Evolutionary conservation across 1,284 basidiomycete genomes (phyloP).

Genomic region (Butyriboletus appendiculatus): DNA sequence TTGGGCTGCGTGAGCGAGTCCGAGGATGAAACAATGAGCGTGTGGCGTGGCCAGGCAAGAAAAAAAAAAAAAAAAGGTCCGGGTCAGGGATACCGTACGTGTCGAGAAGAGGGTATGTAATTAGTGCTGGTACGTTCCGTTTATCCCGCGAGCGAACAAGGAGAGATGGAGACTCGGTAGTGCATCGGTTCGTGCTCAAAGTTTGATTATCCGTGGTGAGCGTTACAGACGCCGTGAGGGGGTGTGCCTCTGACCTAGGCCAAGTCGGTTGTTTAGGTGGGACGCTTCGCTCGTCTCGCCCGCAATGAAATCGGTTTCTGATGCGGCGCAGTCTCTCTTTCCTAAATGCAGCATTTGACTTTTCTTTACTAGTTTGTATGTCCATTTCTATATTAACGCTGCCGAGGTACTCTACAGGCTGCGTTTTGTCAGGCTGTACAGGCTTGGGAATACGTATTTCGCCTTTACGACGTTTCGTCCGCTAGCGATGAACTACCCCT

Average conservation of each 20-base stretch:
- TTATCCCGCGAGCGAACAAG: slow-evolving; percentile 24
- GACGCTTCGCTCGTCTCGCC: slow-evolving; percentile 15
- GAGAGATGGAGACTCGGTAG: slow-evolving; percentile 15
- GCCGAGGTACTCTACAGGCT: slow-evolving; percentile 24
- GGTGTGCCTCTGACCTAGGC: too few relatives aligned
- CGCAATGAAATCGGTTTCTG: slow-evolving; percentile 22
- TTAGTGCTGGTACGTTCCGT: not conserved
- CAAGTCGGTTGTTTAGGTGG: slow-evolving; percentile 7
- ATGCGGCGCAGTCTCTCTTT: slow-evolving; percentile 26
- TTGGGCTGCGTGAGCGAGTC: too few relatives aligned
- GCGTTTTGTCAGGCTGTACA: slow-evolving; percentile 36
- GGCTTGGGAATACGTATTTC: slow-evolving; percentile 37
- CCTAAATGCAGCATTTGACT: slow-evolving; percentile 30
- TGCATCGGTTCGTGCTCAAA: slow-evolving; percentile 9
- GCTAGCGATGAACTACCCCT: slow-evolving; percentile 28
- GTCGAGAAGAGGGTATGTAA: too few relatives aligned
- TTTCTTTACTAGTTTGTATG: slow-evolving; percentile 24
- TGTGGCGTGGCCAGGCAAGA: too few relatives aligned
- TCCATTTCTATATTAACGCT: slow-evolving; percentile 35
- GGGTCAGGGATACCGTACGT: too few relatives aligned
- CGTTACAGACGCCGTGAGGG: slow-evolving; percentile 22
- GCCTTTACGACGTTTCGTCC: slow-evolving; percentile 31
- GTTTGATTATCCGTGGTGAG: slow-evolving; percentile 24
- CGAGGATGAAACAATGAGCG: too few relatives aligned
- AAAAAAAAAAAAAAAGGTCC: too few relatives aligned